Evolutionary conservation across 371 early-diverging fungal species (phyloP).

Genomic region (Catenaria anguillulae): DNA sequence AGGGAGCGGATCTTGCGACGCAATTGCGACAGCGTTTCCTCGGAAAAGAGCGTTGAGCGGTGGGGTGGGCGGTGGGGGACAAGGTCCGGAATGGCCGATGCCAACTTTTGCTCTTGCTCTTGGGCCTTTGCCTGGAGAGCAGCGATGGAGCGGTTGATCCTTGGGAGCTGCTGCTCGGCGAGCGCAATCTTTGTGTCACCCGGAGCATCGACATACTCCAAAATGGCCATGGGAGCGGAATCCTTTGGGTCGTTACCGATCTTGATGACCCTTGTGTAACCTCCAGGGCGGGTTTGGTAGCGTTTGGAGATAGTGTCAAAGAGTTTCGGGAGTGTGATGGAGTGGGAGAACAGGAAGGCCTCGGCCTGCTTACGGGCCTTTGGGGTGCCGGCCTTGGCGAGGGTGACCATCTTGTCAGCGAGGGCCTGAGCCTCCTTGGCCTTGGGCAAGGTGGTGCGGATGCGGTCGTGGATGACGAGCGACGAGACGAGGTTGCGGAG

Average conservation of each 20-base stretch:
- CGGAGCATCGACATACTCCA: slow-evolving; percentile 48
- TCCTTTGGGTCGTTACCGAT: slow-evolving; percentile 70
- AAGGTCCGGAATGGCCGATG: too few species aligned
- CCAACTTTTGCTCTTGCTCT: not conserved
- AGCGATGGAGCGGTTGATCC: not conserved
- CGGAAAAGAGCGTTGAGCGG: not conserved
- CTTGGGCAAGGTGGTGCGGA: slow-evolving; percentile 85
- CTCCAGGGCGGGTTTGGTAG: slow-evolving; percentile 63
- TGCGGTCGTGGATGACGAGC: slow-evolving; percentile 73
- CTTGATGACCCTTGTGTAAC: slow-evolving; percentile 77
- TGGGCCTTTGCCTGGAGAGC: too few species aligned
- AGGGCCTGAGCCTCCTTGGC: slow-evolving; percentile 77
- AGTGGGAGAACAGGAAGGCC: slow-evolving; percentile 41
- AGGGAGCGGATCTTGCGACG: not conserved
- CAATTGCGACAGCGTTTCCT: not conserved
- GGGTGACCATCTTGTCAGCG: slow-evolving; percentile 73
- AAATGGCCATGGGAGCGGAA: slow-evolving; percentile 77
- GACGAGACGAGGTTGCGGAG: slow-evolving; percentile 73
- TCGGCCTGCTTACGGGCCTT: slow-evolving; percentile 47
- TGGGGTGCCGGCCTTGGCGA: slow-evolving; percentile 51
- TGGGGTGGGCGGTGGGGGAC: not conserved
- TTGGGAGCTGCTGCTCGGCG: not conserved
- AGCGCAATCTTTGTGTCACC: slow-evolving; percentile 17
- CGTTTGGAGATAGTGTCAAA: slow-evolving; percentile 69
- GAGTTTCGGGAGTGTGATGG: slow-evolving; percentile 62